These are phyloP conservation scores for Sphagnum contortum DNA, from an alignment of 225 moss, liverwort and hornwort species.

Conservation along the genomic window DNA sequence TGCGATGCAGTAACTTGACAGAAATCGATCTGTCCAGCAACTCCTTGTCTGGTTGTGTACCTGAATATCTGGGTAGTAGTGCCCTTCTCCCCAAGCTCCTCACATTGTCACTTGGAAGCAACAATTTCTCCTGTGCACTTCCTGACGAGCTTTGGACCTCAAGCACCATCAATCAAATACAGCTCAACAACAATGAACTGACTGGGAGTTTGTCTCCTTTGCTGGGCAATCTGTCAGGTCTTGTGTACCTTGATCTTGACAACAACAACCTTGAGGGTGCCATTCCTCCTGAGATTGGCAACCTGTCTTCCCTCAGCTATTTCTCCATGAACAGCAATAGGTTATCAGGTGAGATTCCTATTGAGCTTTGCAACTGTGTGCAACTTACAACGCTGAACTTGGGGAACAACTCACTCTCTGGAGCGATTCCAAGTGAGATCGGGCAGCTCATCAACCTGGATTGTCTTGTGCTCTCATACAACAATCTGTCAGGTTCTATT, in stretches of 20 bases:
- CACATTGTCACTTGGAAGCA: constrained; percentile 57
- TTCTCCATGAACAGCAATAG: constrained; percentile 58
- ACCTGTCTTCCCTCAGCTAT: constrained; percentile 31
- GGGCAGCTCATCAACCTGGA: constrained; percentile 69
- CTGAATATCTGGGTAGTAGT: constrained; percentile 34
- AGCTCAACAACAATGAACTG: constrained; percentile 44
- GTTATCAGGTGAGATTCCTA: constrained; percentile 51
- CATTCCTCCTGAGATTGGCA: constrained; percentile 29
- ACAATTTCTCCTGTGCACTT: constrained; percentile 48
- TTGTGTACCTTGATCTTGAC: constrained; percentile 25
- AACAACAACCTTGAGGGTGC: constrained; percentile 32
- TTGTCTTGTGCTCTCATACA: constrained; percentile 42
- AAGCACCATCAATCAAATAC: constrained; percentile 44
- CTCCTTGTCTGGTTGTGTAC: constrained; percentile 43
- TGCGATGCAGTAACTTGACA: constrained; percentile 22
- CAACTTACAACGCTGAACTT: constrained; percentile 62
- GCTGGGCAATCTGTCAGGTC: constrained; percentile 14
- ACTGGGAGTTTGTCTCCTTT: constrained; percentile 33
- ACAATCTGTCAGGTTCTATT: not conserved
- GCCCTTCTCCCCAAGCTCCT: constrained; percentile 28
- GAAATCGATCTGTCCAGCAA: constrained; percentile 61
- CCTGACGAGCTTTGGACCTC: constrained; percentile 69
- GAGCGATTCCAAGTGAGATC: constrained; percentile 47
- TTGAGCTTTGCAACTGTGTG: constrained; percentile 53
- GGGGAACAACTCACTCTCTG: constrained; percentile 51